Base-by-base conservation (phyloP, 2,329 filamentous ascomycete species). In the Trichoderma brevicompactum region DNA sequence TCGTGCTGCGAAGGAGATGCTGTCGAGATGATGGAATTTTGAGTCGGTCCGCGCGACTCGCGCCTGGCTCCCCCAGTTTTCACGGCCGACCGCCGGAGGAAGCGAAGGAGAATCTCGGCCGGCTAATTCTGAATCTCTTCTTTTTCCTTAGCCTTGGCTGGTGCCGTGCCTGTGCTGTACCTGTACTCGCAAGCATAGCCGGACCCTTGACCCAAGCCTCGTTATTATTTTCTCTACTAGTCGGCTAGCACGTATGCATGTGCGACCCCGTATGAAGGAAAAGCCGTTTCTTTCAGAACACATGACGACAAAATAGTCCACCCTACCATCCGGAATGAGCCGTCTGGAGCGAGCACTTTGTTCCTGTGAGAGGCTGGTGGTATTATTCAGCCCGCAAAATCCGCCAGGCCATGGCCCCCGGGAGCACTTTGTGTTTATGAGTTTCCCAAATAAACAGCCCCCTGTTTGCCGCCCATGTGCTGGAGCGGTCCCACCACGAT, bases 31-130 rank as follows among this genome's bases (percentile, higher is more conserved):
- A 36, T 62, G 48, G 41, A 9, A 41, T 44, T 44, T 62, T 15
- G 15, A 44, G 48, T 48, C 62, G n/a, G n/a, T n/a, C n/a, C n/a
- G 44, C 58, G 59, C 59, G 59, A 53, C 40, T 62, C 59, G 59
- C 48, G 59, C 59, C 19, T 62, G 59, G 38, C 23, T 56, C 36
- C 53, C 44, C 52, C 53, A 34, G 38, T 12, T 44, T 65, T 55
- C 48, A 53, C 54, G 46, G 53, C 63, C 53, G 63, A 65, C 63
- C 54, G 63, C 54, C 63, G 63, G 63, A 65, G 54, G 36, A 49
- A 46, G 40, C 43, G 38, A 59, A 53, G 59, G 38, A 62, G 40
- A 62, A 53, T 62, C 44, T 60, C 59, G 48, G 48, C 59, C 59
- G 59, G 59, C 59, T 62, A 53, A 53, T 53, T 53, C 59, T 62